phyloP scores from a whole-genome alignment of 2,329 filamentous ascomycete genomes.

The Fusarium acutatum region DNA sequence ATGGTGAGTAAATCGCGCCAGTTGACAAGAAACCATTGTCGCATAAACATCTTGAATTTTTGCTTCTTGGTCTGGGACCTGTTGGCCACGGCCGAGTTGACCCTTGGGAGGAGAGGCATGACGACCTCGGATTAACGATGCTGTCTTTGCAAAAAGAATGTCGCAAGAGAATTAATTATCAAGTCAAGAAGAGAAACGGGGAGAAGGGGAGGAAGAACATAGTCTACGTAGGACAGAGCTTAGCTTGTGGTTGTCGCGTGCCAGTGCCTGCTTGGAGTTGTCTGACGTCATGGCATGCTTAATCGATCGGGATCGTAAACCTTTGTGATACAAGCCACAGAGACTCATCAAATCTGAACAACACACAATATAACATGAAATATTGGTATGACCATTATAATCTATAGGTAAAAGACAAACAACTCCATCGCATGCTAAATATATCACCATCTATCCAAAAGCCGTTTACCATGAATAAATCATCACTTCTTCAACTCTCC shows the following conservation, averaged over 20 bases:
- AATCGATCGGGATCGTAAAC: conserved; percentile 17
- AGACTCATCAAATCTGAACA: neutral
- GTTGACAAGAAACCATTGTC: conserved; percentile 65
- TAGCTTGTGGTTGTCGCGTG: conserved; percentile 16
- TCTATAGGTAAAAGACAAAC: neutral
- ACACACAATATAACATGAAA: neutral
- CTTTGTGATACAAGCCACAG: neutral
- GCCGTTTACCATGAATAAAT: conserved; percentile 1
- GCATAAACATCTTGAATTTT: conserved; percentile 35
- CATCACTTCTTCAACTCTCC: conserved; percentile 23
- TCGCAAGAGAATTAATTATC: neutral
- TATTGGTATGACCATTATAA: neutral
- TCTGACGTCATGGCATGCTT: conserved; percentile 22
- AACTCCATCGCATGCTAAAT: neutral
- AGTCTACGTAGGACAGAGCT: neutral
- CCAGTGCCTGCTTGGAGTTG: conserved; percentile 19
- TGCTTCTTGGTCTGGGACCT: conserved; percentile 1
- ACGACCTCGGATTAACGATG: neutral
- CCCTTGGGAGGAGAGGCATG: conserved; percentile 35
- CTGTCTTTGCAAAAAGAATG: neutral
- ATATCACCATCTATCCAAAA: neutral
- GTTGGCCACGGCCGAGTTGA: conserved; percentile 2
- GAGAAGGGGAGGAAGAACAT: neutral
- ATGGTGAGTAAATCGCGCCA: conserved; percentile 69
- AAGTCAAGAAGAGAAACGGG: neutral